Base-by-base conservation (phyloP, 1,284 basidiomycete genomes). In the Ceratobasidium sp. region DNA sequence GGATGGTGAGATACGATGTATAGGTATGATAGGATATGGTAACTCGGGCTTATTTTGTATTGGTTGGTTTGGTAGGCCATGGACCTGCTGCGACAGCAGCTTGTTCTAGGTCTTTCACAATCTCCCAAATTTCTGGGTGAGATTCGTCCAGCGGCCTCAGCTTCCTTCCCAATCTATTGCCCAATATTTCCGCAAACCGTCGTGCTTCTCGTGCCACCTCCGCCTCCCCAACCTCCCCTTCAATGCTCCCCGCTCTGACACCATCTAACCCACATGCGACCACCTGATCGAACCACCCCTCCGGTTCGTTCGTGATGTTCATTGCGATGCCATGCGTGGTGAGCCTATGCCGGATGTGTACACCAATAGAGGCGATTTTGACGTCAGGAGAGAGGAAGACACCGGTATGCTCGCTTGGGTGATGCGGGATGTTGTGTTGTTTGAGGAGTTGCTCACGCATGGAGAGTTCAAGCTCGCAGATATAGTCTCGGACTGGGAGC, bases 251-350 rank as follows among this genome's bases (percentile, higher is more conserved):
- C 2, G 96, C 94, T 70, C 85, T 87, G 52, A 98, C 94, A 74
- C 93, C 92, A n/a, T 85, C 87, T 66, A 98, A 85, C 0, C 98
- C 98, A 81, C 98, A 99, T 0, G 98, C 97, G 0, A 97, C 89
- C 50, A 99, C 88, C 73, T 88, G 84, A 77, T 91, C 85, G 80
- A 99, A 98, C 92, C 97, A 98, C 16, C 82, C 78, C 18, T 89
- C 80, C 1, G 94, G 94, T 76, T 96, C 90, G 18, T 83, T 81
- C 0, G 94, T 95, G 73, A 98, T 84, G 81, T 99, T 99, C 80
- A 98, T 84, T 1, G 96, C 89, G 81, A 99, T 98, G 0, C 98
- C 98, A 80, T 99, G 98, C 23, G 91, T 93, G 41, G 96, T 96
- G 73, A 99, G 87, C 43, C 97, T 87, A 79, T 98, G 95, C 61